phyloP scores from a whole-genome alignment of 2,329 filamentous ascomycete species.

The Claviceps sp. region DNA sequence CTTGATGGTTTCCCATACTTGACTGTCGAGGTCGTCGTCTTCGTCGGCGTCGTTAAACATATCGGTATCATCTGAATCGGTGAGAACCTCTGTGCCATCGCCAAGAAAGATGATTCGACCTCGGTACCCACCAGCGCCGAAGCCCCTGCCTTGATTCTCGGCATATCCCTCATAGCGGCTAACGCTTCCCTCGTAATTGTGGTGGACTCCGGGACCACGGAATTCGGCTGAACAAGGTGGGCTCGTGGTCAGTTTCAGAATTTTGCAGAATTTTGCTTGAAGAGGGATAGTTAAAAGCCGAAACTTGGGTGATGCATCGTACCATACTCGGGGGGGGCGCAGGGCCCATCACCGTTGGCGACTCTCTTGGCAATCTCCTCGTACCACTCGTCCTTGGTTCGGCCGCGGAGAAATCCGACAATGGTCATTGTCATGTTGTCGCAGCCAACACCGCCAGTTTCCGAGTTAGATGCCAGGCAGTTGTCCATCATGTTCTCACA shows the following conservation, averaged over 20 bases:
- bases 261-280: conserved; percentile 1
- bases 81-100: conserved; percentile 85
- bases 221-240: conserved; percentile 53
- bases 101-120: conserved; percentile 90
- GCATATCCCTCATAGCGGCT: conserved; percentile 64
- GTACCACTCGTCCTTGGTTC: conserved; percentile 96
- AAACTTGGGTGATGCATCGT: conserved; percentile 40
- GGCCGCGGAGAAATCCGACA: conserved; percentile 77
- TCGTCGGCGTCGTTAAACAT: conserved; percentile 85
- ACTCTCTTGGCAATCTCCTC: conserved; percentile 88
- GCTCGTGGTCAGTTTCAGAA: conserved; percentile 14
- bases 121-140: conserved; percentile 56
- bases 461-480: conserved; percentile 92
- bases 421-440: conserved; percentile 99
- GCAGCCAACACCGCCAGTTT: conserved; percentile 93
- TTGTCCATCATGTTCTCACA: conserved; percentile 99
- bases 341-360: conserved; percentile 91
- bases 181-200: conserved; percentile 70
- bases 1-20: conserved; percentile 37
- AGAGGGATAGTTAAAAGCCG: conserved; percentile 7
- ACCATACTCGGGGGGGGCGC: conserved; percentile 98
- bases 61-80: conserved; percentile 78
- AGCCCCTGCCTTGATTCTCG: conserved; percentile 48
- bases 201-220: conserved; percentile 68
- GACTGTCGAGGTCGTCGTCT: conserved; percentile 73